Base-by-base conservation (phyloP, 495 filamentous ascomycete genomes). In the Parathielavia appendiculata region DNA sequence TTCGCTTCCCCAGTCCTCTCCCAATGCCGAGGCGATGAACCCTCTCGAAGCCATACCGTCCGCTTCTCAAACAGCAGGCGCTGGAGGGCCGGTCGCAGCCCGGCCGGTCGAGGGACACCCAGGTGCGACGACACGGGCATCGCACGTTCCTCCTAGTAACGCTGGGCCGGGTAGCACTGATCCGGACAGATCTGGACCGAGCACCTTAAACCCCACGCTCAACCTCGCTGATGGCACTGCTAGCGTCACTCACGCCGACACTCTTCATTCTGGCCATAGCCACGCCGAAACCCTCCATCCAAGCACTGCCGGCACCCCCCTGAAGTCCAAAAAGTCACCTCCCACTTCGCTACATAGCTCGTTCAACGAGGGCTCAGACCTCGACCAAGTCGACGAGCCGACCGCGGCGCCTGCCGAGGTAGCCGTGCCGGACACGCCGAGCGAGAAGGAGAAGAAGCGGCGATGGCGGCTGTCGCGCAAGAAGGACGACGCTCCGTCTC, bases 391-490 rank as follows among this genome's bases (percentile, higher is more conserved):
- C 17, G 86, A 90, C 14, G 83, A 89, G 51, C 58, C 65, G 12
- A 53, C 67, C 6, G 14, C 68, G 48, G 56, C 59, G n/a, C 46
- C 67, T 53, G 57, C 72, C 43, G 65, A 75, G 51, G 23, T 63
- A 35, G 59, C 76, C 41, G 64, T 57, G 9, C 63, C 75, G 49
- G 83, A 83, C 26, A 80, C 78, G 58, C 82, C 86, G 58, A 84
- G 73, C 54, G 83, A 84, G 22, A 81, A 81, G 60, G 83, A 88
- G 56, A 86, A 82, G 67, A 87, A 83, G 63, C 82, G 79, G 59
- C 79, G 86, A 39, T 95, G 90, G 90, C 79, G 89, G 23, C 81
- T 92, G 52, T 89, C 86, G 73, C 80, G 76, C 66, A 82, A 69
- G 71, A 83, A 71, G 76, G 81, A 77, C 69, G 84, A 77, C 10